These are phyloP conservation scores for Dactylellina sp. DNA, from an alignment of 2,329 filamentous ascomycete species.

Conservation along the genomic window DNA sequence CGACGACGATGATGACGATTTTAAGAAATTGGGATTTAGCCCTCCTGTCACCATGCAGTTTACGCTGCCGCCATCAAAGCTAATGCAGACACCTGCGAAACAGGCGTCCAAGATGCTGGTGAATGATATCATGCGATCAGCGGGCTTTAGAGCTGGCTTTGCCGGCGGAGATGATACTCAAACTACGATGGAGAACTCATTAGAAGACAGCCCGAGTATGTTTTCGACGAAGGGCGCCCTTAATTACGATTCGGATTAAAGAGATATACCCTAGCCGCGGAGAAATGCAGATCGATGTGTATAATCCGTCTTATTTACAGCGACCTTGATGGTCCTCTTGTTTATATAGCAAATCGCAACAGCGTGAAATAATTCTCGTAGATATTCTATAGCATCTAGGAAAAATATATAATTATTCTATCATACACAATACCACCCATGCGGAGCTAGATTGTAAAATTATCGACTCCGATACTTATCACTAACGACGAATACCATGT, in stretches of 20 bases:
- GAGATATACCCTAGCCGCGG: neutral
- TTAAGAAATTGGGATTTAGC: constrained; percentile 76
- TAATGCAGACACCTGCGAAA: constrained; percentile 85
- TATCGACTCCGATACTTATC: constrained; percentile 1
- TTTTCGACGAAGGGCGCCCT: constrained; percentile 13
- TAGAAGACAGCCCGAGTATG: constrained; percentile 46
- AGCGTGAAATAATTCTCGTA: neutral
- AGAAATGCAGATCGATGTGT: neutral
- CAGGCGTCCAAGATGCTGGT: constrained; percentile 86
- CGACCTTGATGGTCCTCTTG: neutral
- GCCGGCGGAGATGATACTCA: constrained; percentile 54
- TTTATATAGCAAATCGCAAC: neutral
- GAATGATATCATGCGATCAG: constrained; percentile 80
- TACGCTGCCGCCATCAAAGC: constrained; percentile 78
- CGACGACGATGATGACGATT: constrained; percentile 71
- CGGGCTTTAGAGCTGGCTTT: constrained; percentile 66
- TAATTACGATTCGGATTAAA: constrained; percentile 19
- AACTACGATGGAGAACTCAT: constrained; percentile 32
- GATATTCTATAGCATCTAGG: neutral
- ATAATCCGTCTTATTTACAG: neutral
- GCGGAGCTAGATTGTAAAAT: neutral
- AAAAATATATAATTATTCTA: neutral
- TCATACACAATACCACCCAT: neutral
- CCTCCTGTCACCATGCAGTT: constrained; percentile 95
- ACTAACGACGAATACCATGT: neutral